Base-by-base conservation (phyloP, 1,284 basidiomycete genomes). In the Takashimella koratensis region DNA sequence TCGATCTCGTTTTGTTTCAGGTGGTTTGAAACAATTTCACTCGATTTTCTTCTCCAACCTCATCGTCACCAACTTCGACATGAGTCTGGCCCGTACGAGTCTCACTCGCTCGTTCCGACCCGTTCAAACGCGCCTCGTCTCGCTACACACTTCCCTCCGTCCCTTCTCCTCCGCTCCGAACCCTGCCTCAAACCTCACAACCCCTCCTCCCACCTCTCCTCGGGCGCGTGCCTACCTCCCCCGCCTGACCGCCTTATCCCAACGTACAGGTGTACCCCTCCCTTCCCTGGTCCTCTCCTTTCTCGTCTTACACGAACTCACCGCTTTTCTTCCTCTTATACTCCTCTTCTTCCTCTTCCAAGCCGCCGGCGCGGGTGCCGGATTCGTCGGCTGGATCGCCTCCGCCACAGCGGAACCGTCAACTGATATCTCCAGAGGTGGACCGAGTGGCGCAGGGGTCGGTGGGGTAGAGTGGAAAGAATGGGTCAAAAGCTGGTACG, bases 271-370 rank as follows among this genome's bases (percentile, higher is more conserved):
- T 47, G 65, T 73, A 3, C 86, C 90, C 5, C 73, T 93, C 0
- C 81, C 89, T 0, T 89, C 89, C 2, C 81, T 96, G 48, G 72
- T 86, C 3, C 63, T 88, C 36, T 89, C 90, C 1, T 95, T 96
- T 66, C 83, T 83, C 2, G 76, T 94, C 48, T 79, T 97, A 6
- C 93, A 96, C 71, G 93, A 97, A 71, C 64, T 91, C 13, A 94
- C 90, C 0, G 91, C 92, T 0, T 67, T 95, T 51, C 77, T 86
- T 0, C 91, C 92, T 1, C 78, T 95, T 25, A 79, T 86, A 3
- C 79, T 83, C 21, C 70, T 91, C 41, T 96, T 93, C 72, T 90
- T 84, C 63, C 76, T 81, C 0, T 84, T 90, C 13, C 79, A 85
- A 16, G 73, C 81, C 2, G 62, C 89, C 0, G 90, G 88, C 0